Conservation (phyloP, 179 eudicot genomes). For the Beta macrorhiza region DNA sequence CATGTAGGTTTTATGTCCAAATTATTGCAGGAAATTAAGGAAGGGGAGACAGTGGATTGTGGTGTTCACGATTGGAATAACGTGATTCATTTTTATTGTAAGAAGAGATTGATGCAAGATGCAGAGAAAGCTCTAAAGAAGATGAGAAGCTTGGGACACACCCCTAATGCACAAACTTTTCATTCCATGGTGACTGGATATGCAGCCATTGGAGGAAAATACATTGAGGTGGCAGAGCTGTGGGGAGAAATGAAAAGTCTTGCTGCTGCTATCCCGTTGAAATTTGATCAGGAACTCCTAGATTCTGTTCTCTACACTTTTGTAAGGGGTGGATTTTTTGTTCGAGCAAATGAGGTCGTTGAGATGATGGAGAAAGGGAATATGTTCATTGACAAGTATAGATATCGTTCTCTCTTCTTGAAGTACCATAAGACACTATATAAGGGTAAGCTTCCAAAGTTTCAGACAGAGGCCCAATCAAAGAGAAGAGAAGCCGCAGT, state of each 20-base stretch:
- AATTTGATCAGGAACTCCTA: conserved; percentile 83
- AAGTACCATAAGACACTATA: conserved; percentile 77
- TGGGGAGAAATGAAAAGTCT: conserved; percentile 95
- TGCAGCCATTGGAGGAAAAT: conserved; percentile 89
- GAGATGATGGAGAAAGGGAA: conserved; percentile 82
- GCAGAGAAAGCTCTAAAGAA: conserved; percentile 96
- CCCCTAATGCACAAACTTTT: conserved; percentile 91
- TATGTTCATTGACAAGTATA: conserved; percentile 86
- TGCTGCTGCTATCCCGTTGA: conserved; percentile 56
- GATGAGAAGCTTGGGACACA: conserved; percentile 81
- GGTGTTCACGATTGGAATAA: conserved; percentile 97
- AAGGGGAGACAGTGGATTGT: conserved; percentile 65
- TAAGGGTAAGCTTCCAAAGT: conserved; percentile 82
- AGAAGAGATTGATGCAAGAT: conserved; percentile 87
- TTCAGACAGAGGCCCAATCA: conserved; percentile 65
- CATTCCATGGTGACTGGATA: conserved; percentile 93
- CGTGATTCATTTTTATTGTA: conserved; percentile 84
- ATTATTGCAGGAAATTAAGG: conserved; percentile 79
- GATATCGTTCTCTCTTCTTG: conserved; percentile 73
- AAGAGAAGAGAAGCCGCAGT: conserved; percentile 77
- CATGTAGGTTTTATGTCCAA: conserved; percentile 70
- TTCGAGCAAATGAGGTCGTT: conserved; percentile 82
- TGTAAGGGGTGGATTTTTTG: conserved; percentile 88
- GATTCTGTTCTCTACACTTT: conserved; percentile 91
- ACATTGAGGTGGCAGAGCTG: conserved; percentile 82